Evolutionary conservation across 2,329 filamentous ascomycete genomes (phyloP).

Genomic region (Chalaropsis ovoidea): DNA sequence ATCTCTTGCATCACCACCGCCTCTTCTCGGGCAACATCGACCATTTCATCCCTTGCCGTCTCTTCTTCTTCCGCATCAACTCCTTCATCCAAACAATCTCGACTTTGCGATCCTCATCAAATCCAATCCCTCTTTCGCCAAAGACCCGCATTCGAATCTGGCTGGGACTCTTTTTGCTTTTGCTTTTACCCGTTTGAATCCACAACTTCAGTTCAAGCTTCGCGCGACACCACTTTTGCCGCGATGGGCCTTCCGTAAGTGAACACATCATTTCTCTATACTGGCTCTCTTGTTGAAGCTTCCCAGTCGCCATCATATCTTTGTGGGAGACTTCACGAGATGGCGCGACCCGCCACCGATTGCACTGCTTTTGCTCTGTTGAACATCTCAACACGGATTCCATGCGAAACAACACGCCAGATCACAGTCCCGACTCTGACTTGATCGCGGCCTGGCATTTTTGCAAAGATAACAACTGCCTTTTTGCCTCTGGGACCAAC

Average conservation of each 20-base stretch:
- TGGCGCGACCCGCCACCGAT: not conserved
- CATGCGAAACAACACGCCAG: no score
- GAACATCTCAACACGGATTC: no score
- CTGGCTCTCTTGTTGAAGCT: not conserved
- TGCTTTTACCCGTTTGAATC: constrained; percentile 1
- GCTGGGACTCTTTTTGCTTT: not conserved
- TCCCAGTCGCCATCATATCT: not conserved
- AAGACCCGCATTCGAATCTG: not conserved
- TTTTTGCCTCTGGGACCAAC: not conserved
- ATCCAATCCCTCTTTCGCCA: not conserved
- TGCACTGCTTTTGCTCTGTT: no score
- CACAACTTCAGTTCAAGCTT: constrained; percentile 1
- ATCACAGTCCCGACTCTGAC: not conserved
- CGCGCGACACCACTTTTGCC: not conserved
- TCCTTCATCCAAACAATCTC: not conserved
- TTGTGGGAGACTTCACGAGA: not conserved
- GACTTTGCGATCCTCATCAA: not conserved
- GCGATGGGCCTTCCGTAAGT: constrained; percentile 15
- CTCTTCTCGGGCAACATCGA: no score
- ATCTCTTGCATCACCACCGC: not conserved
- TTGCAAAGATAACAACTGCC: not conserved
- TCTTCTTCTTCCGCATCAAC: not conserved
- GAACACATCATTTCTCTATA: not conserved
- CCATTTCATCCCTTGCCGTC: not conserved
- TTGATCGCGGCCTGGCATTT: not conserved